phyloP scores from a whole-genome alignment of 495 filamentous ascomycete genomes.

The Aspergillus incahuasiensis region DNA sequence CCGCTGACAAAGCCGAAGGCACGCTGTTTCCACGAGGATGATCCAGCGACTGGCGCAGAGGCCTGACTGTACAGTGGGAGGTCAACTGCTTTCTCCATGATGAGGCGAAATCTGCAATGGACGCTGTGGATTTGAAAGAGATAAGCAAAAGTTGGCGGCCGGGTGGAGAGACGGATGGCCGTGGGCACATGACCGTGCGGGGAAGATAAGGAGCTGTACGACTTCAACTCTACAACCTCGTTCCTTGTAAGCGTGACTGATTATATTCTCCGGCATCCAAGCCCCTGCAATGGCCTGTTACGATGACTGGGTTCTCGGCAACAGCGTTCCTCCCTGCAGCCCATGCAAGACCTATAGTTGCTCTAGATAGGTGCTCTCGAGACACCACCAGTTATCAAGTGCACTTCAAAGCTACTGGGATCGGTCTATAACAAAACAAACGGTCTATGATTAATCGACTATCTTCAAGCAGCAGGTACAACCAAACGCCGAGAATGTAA shows the following conservation, averaged over 20 bases:
- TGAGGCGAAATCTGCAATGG: neutral
- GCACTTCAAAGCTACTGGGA: too few relatives aligned
- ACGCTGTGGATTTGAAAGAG: neutral
- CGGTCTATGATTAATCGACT: neutral
- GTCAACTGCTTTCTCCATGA: neutral
- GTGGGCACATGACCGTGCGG: neutral
- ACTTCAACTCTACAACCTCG: too few relatives aligned
- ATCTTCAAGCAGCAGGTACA: neutral
- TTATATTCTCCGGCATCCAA: neutral
- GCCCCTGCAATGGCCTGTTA: neutral
- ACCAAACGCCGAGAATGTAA: neutral
- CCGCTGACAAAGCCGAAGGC: neutral
- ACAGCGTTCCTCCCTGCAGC: too few relatives aligned
- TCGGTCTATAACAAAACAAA: neutral
- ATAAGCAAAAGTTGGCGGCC: neutral
- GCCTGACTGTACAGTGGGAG: neutral
- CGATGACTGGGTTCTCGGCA: too few relatives aligned
- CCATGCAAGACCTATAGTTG: too few relatives aligned
- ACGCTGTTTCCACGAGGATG: constrained; percentile 1
- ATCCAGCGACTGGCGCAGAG: neutral
- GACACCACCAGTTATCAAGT: too few relatives aligned
- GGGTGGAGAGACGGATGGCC: neutral
- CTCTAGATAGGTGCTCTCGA: too few relatives aligned
- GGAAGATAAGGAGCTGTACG: neutral
- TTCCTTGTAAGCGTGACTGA: too few relatives aligned